phyloP scores from a whole-genome alignment of 345 rosid species.

The Brassica juncea region DNA sequence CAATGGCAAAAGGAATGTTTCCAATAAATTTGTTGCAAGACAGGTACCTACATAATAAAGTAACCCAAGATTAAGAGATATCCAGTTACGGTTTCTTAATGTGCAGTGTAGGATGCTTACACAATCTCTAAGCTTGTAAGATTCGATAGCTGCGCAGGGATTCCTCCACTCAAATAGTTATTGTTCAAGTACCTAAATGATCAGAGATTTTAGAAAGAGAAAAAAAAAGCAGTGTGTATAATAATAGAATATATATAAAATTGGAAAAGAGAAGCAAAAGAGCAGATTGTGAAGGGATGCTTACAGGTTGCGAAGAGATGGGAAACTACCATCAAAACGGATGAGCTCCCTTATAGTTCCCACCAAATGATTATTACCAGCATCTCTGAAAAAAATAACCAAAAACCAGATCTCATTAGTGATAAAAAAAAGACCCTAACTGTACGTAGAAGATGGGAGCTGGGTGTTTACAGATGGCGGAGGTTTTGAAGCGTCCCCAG shows the following conservation, averaged over 20 bases:
- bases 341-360: constrained; percentile 93
- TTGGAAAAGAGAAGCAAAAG: background rate
- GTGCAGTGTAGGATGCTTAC: constrained; percentile 50
- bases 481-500: constrained; percentile 73
- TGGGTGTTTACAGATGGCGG: constrained; percentile 51
- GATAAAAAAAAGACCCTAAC: background rate
- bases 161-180: constrained; percentile 89
- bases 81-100: background rate
- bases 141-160: constrained; percentile 91
- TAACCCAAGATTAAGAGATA: constrained; percentile 9
- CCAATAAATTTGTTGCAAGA: constrained; percentile 88
- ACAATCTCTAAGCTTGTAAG: constrained; percentile 83
- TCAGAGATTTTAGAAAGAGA: constrained; percentile 14
- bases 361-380: constrained; percentile 90
- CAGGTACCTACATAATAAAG: constrained; percentile 60
- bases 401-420: constrained; percentile 2
- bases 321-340: constrained; percentile 86
- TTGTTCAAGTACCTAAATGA: constrained; percentile 71
- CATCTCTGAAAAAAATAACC: constrained; percentile 58
- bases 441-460: background rate
- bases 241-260: background rate
- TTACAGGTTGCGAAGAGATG: constrained; percentile 86
- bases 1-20: constrained; percentile 67
- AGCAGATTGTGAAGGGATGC: constrained; percentile 22
- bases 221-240: background rate